Conservation (phyloP, 2,329 filamentous ascomycete genomes). For the Pyrenochaeta sp. region DNA sequence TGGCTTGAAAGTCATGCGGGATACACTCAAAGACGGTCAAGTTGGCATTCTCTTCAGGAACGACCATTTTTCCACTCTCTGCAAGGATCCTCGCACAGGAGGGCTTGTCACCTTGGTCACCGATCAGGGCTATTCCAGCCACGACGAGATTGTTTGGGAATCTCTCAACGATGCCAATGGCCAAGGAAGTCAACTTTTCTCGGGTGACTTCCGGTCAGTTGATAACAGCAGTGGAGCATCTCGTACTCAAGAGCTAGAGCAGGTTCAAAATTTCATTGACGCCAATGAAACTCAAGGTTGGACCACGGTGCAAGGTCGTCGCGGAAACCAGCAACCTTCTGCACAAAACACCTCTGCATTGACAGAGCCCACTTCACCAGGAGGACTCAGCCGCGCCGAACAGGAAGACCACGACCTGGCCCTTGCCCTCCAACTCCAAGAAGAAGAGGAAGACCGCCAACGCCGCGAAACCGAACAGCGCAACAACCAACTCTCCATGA, state of each 20-base stretch:
- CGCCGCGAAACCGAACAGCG: conserved; percentile 66
- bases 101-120: conserved; percentile 86
- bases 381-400: conserved; percentile 63
- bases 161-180: conserved; percentile 88
- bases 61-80: conserved; percentile 94
- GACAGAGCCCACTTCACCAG: conserved; percentile 26
- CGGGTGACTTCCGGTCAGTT: conserved; percentile 89
- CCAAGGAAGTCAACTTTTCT: conserved; percentile 80
- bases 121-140: conserved; percentile 85
- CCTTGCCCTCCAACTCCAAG: conserved; percentile 88
- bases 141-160: conserved; percentile 96
- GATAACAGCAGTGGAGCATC: conserved; percentile 59
- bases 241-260: conserved; percentile 34
- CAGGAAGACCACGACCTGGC: conserved; percentile 85
- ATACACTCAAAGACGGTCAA: conserved; percentile 75
- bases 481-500: conserved; percentile 73
- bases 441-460: conserved; percentile 86
- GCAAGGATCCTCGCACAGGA: conserved; percentile 80
- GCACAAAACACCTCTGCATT: conserved; percentile 12
- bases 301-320: conserved; percentile 61
- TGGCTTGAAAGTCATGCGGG: conserved; percentile 77
- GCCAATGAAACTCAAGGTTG: conserved; percentile 56
- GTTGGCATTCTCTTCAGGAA: conserved; percentile 95
- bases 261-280: conserved; percentile 37
- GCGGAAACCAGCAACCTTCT: conserved; percentile 38